Conservation (phyloP, 257 asterid species). For the Solanum chiquidenum region DNA sequence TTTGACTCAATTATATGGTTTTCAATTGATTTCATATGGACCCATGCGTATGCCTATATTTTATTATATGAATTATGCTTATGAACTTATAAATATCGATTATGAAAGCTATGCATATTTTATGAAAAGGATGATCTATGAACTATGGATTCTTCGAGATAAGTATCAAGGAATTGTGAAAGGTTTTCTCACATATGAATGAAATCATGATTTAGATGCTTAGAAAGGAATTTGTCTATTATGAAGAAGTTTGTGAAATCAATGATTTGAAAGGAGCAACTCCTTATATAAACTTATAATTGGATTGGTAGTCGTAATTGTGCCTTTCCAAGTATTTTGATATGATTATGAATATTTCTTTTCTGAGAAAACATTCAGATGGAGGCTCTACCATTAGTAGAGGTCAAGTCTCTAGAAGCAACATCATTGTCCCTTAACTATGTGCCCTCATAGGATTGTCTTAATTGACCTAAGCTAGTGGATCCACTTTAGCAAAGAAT, state of each 20-base stretch:
- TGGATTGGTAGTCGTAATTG: neutral
- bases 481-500: no score
- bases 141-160: neutral
- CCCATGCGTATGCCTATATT: neutral
- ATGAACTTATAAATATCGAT: no score
- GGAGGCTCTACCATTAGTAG: no score
- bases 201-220: no score
- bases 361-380: no score
- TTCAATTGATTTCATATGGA: neutral
- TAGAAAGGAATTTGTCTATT: no score
- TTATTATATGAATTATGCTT: no score
- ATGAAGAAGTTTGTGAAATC: neutral
- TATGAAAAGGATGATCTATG: neutral
- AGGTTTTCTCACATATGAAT: no score
- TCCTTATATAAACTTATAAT: neutral
- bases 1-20: neutral
- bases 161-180: neutral
- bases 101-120: neutral
- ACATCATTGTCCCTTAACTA: neutral
- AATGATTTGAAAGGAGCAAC: neutral
- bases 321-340: neutral
- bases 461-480: no score
- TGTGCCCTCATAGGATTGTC: no score
- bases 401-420: neutral
- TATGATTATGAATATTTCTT: neutral